A percentile compares a stretch with the other conserved stretches of the same genome.
phyloP scores from a whole-genome alignment of 148 eudicot genomes.

The Rhododendron ovatum region DNA sequence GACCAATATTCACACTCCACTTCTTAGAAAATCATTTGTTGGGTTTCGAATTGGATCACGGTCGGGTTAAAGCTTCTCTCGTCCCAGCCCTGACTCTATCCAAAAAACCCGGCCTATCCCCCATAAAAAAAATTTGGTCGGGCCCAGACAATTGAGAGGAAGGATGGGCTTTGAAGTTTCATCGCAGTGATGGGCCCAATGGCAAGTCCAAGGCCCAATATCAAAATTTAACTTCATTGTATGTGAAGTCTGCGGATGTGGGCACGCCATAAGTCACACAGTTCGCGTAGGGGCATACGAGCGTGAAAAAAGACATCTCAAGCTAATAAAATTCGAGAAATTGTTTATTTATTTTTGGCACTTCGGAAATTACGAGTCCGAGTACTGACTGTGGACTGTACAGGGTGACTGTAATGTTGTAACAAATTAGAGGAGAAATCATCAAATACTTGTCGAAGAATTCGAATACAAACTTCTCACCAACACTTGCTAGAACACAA shows the following conservation, averaged over 20 bases:
- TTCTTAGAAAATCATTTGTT: too few relatives aligned
- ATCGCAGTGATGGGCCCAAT: background rate
- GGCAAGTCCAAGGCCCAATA: background rate
- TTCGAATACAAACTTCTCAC: background rate
- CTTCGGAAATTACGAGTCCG: too few relatives aligned
- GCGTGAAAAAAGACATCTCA: too few relatives aligned
- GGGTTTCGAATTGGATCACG: background rate
- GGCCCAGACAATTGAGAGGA: background rate
- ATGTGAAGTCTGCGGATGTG: too few relatives aligned
- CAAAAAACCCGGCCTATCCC: background rate
- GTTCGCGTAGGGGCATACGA: too few relatives aligned
- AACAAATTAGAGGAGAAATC: background rate
- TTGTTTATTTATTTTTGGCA: too few relatives aligned
- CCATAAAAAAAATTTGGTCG: background rate
- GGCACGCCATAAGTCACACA: too few relatives aligned
- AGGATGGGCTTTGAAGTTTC: background rate
- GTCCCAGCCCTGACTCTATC: background rate
- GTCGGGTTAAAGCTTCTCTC: background rate
- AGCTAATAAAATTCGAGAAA: too few relatives aligned
- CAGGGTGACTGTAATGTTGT: background rate
- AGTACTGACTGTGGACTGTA: background rate
- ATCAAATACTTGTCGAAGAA: background rate
- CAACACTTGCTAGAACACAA: background rate
- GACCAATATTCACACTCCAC: too few relatives aligned
- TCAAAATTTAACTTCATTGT: too few relatives aligned